Conservation (phyloP, 805 yeast genomes). For the Lipomyces kockii region DNA sequence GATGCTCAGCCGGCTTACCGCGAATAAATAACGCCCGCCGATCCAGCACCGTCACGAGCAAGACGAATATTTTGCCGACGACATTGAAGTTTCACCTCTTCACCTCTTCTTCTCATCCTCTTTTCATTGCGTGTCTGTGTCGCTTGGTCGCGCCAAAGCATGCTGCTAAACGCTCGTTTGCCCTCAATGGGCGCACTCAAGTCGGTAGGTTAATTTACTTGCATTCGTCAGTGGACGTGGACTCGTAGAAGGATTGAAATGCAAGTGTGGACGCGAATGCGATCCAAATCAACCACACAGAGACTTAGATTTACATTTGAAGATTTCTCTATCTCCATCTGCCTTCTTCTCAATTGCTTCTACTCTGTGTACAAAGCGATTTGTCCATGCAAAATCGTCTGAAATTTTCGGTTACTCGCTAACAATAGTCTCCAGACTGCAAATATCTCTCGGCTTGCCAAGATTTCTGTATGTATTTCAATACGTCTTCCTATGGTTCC, state of each 20-base stretch:
- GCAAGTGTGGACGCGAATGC: background rate
- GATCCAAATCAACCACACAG: background rate
- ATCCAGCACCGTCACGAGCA: constrained; percentile 1
- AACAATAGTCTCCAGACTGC: background rate
- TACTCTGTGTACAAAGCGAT: background rate
- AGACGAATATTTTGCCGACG: background rate
- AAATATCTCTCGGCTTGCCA: constrained; percentile 21
- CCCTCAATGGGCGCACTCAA: constrained; percentile 26
- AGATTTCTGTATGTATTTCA: constrained; percentile 12
- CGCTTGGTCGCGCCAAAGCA: background rate
- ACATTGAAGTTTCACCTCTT: background rate
- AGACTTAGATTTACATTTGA: background rate
- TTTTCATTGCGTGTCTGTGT: background rate
- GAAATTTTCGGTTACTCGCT: background rate
- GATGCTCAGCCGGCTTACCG: constrained; percentile 2
- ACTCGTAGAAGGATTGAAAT: too few relatives aligned
- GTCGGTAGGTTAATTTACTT: constrained; percentile 21
- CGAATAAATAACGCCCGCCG: constrained; percentile 10
- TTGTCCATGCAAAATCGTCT: background rate
- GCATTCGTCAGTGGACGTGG: too few relatives aligned
- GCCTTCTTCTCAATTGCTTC: background rate
- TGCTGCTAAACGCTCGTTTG: constrained; percentile 29
- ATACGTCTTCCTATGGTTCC: background rate
- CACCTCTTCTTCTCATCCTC: constrained; percentile 5
- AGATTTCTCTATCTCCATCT: background rate